Percentiles rank a stretch among this genome's conserved stretches.
These are phyloP conservation scores for Lodderomyces jiufengensis DNA, from an alignment of 1,139 yeast species.

Conservation along the genomic window DNA sequence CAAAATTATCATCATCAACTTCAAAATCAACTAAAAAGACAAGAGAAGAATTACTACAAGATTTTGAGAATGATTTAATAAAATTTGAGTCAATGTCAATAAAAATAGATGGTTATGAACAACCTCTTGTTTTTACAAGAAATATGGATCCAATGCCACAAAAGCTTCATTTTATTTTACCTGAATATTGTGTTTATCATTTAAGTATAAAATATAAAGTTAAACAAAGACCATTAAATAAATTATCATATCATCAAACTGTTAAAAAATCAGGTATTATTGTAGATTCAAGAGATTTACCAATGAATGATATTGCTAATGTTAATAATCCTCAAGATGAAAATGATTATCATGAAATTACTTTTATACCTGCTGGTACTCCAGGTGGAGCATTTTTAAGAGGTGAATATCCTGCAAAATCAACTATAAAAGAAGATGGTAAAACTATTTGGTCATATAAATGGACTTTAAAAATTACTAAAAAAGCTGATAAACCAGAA, in stretches of 20 bases:
- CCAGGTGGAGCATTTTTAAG: slow-evolving; percentile 36
- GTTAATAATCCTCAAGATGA: slow-evolving; percentile 17
- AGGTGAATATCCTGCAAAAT: slow-evolving; percentile 30
- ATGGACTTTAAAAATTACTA: slow-evolving; percentile 28
- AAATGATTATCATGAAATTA: slow-evolving; percentile 18
- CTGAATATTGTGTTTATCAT: slow-evolving; percentile 31
- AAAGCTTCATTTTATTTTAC: slow-evolving; percentile 26
- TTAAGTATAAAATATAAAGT: slow-evolving; percentile 29
- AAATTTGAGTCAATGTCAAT: slow-evolving; percentile 26
- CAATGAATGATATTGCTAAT: slow-evolving; percentile 20
- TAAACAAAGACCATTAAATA: slow-evolving; percentile 20
- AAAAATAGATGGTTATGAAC: slow-evolving; percentile 27
- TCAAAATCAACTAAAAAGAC: slow-evolving; percentile 4
- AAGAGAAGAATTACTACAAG: slow-evolving; percentile 12
- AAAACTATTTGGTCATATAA: slow-evolving; percentile 22
- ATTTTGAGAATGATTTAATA: slow-evolving; percentile 24
- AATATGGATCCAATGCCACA: slow-evolving; percentile 30
- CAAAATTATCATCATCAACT: not conserved
- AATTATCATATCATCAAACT: slow-evolving; percentile 30
- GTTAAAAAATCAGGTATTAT: slow-evolving; percentile 31
- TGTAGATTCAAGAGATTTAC: slow-evolving; percentile 24
- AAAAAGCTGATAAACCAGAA: slow-evolving; percentile 22
- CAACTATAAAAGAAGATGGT: slow-evolving; percentile 27
- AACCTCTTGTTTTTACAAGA: slow-evolving; percentile 20
- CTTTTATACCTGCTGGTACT: slow-evolving; percentile 29